Evolutionary conservation across 768 basidiomycete species (phyloP), one percentile per base, ranked within the genome.

Genomic region (Auriculariales sp.): DNA sequence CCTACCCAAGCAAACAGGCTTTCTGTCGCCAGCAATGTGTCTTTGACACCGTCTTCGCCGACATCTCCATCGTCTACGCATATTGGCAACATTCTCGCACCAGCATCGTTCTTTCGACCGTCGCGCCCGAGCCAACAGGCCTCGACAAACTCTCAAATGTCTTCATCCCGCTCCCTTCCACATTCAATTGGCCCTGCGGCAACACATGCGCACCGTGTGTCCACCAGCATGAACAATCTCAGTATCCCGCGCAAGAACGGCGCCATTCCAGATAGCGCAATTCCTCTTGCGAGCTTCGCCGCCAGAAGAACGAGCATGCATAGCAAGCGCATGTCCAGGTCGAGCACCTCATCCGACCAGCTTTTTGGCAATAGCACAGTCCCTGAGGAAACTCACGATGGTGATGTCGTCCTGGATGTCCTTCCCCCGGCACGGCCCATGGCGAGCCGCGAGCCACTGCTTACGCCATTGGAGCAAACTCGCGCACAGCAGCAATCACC

Each of bases 71-170:
- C 50, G 30, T 27, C 19, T 22, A 51, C 52, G 19, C 55, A 56
- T 35, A 50, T 54, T 12, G 55, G 55, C 14, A 54, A 47, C n/a
- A 55, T 56, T 28, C 51, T 54, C n/a, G 55, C 88, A 14, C 79
- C 84, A 9, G 76, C 83, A 3, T 80, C 82, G 5, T 88, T 89
- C 67, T 88, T 88, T 59, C 76, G 71, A 19, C 83, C 84, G 3
- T 74, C 78, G 3, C 71, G 78, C 46, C 85, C 83, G 0, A 62
- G 63, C 22, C 35, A 46, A 28, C 67, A 77, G 54, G 73, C 69
- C 28, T 15, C 68, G 68, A 6, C 57, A 55, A 30, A 57, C 58
- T 46, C 49, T 47, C 12, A 25, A 30, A 39, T 28, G n/a, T 47
- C 15, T 35, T 48, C 30, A 46, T 31, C 19, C 31, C 28, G 33